phyloP scores from a whole-genome alignment of 192 early-diverging fungal genomes.

The Backusella westeae region DNA sequence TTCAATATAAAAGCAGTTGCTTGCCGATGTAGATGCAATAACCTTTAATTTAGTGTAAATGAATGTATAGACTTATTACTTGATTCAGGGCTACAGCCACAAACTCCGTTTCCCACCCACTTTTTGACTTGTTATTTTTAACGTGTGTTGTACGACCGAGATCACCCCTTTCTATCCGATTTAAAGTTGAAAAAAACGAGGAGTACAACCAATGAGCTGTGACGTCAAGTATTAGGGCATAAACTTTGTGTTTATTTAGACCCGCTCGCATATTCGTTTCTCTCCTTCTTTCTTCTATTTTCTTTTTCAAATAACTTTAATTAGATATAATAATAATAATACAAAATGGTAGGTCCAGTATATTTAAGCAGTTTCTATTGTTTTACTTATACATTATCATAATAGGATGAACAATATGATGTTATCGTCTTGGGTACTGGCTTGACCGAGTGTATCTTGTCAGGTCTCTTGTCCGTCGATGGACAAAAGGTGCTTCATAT shows the following conservation, averaged over 20 bases:
- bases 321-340: constrained; percentile 1
- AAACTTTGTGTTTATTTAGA: constrained; percentile 5
- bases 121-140: not conserved
- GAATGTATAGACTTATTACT: not conserved
- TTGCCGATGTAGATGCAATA: not conserved
- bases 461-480: constrained; percentile 83
- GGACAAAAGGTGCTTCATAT: constrained; percentile 93
- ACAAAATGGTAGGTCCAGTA: not conserved
- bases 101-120: not conserved
- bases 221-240: constrained; percentile 2
- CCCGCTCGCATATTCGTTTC: not conserved
- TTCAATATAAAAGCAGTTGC: not conserved
- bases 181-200: constrained; percentile 8
- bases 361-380: not conserved
- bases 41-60: not conserved
- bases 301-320: not conserved
- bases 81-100: not conserved
- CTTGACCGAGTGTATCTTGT: constrained; percentile 88
- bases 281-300: constrained; percentile 5
- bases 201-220: constrained; percentile 1
- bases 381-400: not conserved
- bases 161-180: not conserved
- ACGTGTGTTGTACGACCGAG: not conserved
- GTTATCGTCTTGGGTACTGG: constrained; percentile 88
- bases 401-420: constrained; percentile 86